Evolutionary conservation across 2,329 filamentous ascomycete species (phyloP), one percentile per base, ranked within the genome.

Genomic region (Chaetomium olivaceum): DNA sequence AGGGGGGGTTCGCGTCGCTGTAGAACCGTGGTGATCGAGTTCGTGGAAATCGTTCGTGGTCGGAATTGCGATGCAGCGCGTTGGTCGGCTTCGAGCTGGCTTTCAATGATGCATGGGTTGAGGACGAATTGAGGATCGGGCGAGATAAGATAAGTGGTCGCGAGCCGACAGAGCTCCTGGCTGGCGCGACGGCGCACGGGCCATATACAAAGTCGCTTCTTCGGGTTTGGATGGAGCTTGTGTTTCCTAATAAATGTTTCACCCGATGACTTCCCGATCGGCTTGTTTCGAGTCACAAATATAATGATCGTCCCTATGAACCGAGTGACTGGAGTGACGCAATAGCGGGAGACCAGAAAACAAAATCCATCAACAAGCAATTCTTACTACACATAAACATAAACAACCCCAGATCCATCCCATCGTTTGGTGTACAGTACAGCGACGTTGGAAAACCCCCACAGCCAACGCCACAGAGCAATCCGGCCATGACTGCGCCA

Each of bases 401-500:
- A 9, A 65, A 11, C 50, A 50, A 29, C 46, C 48, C n/a, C 25
- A 23, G 11, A 58, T 50, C 8, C 6, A 33, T 5, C 27, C 11
- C 14, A 25, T 23, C 36, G n/a, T 36, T 21, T 58, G 31, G 60
- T 31, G 29, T 57, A 63, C 29, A 63, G 21, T 57, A 63, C 50
- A 63, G 31, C 60, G 56, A 23, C 39, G 56, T 62, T 60, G 62
- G 25, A 27, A 65, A 63, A 55, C 31, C 25, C n/a, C 57, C 51
- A 33, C 64, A 54, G 56, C 63, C 48, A 61, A 60, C 43, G 46
- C 56, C 55, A 48, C 60, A 56, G 56, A 52, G 43, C n/a, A 60
- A 50, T 57, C 58, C 64, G 36, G 61, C 61, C 58, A 29, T 52
- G 63, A 60, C 64, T 57, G 21, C 58, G 61, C 63, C 54, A 66